Evolutionary conservation across 345 rosid species (phyloP).

Genomic region (sweet orange (Citrus sinensis)): DVS_A1.0 CM039164.1:27968001-27968500

Average conservation of each 20-base stretch:
- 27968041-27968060: not conserved
- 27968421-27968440: not conserved
- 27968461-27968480: slow-evolving; percentile 71
- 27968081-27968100: slow-evolving; percentile 18
- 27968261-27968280: slow-evolving; percentile 31
- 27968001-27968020: not conserved
- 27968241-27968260: not conserved
- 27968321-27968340: slow-evolving; percentile 96
- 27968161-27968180: no score
- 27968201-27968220: not conserved
- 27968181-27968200: no score
- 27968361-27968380: no score
- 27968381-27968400: no score
- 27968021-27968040: not conserved
- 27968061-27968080: slow-evolving; percentile 11
- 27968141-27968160: no score
- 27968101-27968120: not conserved
- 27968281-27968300: slow-evolving; percentile 31
- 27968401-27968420: no score
- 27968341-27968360: slow-evolving; percentile 40
- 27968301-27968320: slow-evolving; percentile 60
- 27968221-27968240: slow-evolving; percentile 27
- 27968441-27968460: slow-evolving; percentile 78
- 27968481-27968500: slow-evolving; percentile 76
- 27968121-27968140: not conserved